These are phyloP conservation scores for Neurospora sp. DNA, from an alignment of 495 filamentous ascomycete species.

Conservation along the genomic window DNA sequence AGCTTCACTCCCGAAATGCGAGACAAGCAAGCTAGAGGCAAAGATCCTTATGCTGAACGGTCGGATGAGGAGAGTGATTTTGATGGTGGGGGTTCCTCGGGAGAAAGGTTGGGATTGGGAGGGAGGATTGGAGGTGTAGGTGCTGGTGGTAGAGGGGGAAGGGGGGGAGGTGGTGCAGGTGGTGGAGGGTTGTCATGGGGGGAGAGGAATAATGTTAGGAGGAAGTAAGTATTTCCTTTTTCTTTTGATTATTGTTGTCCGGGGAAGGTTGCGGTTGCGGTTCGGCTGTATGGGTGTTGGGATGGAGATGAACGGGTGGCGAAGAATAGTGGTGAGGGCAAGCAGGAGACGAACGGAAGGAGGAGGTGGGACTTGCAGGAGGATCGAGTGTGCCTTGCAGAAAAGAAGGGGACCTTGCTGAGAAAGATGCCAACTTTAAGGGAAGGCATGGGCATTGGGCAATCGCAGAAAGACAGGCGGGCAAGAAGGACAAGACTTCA, in stretches of 20 bases:
- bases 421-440: neutral
- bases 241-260: neutral
- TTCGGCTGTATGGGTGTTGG: neutral
- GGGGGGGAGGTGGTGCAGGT: neutral
- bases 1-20: conserved; percentile 33
- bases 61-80: neutral
- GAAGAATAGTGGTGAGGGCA: neutral
- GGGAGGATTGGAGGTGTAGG: neutral
- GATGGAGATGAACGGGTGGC: neutral
- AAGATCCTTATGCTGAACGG: conserved; percentile 30
- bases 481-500: neutral
- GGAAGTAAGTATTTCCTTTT: neutral
- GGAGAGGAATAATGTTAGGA: neutral
- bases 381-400: neutral
- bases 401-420: neutral
- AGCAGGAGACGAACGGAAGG: neutral
- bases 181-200: neutral
- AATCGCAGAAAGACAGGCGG: neutral
- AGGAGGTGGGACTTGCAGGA: neutral
- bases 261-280: neutral
- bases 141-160: neutral
- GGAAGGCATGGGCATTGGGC: neutral
- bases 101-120: neutral
- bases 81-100: neutral
- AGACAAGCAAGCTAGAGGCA: conserved; percentile 44